phyloP scores from a whole-genome alignment of 257 asterid genomes.

The Oldenlandia corymbosa region DNA sequence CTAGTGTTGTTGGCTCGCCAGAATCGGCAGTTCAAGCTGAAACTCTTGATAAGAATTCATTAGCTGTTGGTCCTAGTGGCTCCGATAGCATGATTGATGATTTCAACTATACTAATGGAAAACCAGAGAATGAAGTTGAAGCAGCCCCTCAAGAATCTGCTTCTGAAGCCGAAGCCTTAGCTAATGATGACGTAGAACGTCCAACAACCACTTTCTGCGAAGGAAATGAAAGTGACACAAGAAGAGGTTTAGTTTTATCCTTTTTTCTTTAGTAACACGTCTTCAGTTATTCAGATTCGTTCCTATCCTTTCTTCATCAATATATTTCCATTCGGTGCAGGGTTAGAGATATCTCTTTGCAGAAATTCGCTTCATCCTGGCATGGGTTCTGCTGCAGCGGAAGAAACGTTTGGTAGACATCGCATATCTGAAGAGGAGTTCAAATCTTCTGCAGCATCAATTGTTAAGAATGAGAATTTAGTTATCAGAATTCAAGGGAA shows the following conservation, averaged over 20 bases:
- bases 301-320: constrained; percentile 3
- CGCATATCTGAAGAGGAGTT: constrained; percentile 59
- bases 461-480: constrained; percentile 58
- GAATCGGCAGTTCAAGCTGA: constrained; percentile 35
- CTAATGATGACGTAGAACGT: constrained; percentile 35
- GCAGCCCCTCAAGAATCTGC: constrained; percentile 24
- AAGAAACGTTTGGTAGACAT: constrained; percentile 56
- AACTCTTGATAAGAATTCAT: constrained; percentile 17
- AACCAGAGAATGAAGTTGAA: constrained; percentile 29
- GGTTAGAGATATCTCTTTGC: constrained; percentile 76
- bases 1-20: constrained; percentile 19
- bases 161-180: constrained; percentile 30
- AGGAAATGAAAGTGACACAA: constrained; percentile 26
- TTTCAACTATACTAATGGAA: constrained; percentile 25
- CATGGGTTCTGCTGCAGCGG: constrained; percentile 76
- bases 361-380: constrained; percentile 65
- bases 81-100: constrained; percentile 28
- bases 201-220: constrained; percentile 25
- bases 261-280: constrained; percentile 5
- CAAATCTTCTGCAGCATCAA: constrained; percentile 47
- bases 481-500: constrained; percentile 62
- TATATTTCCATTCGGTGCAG: constrained; percentile 31
- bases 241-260: constrained; percentile 36
- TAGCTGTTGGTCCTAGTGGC: constrained; percentile 23
- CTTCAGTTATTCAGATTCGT: background rate